Percentiles rank a stretch among this genome's conserved stretches.
phyloP scores from a whole-genome alignment of 164 flowering plant genomes.

The Aristolochia fimbriata region DNA sequence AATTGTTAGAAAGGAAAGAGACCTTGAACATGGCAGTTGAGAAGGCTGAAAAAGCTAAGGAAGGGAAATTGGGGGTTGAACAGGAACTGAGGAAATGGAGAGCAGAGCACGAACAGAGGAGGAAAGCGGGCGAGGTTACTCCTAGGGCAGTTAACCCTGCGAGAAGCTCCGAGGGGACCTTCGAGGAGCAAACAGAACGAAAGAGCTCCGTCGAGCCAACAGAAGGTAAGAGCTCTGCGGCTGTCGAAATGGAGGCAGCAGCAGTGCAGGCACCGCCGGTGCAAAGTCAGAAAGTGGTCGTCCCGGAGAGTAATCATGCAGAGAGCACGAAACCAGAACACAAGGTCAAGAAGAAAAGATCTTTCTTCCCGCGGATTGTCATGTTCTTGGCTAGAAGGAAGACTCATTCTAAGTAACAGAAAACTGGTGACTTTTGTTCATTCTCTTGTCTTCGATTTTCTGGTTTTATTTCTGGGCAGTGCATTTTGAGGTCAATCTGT shows the following conservation, averaged over 20 bases:
- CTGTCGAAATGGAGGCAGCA: constrained; percentile 10
- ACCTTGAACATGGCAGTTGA: constrained; percentile 43
- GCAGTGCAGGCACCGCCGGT: constrained; percentile 11
- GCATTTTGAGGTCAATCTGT: background rate
- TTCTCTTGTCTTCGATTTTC: background rate
- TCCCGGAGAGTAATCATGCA: constrained; percentile 7
- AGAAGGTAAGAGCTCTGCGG: constrained; percentile 21
- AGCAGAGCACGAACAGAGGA: constrained; percentile 61
- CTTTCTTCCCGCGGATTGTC: constrained; percentile 8
- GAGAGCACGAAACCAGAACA: constrained; percentile 26
- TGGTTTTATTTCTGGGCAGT: background rate
- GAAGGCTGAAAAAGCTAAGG: constrained; percentile 72
- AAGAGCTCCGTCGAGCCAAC: constrained; percentile 19
- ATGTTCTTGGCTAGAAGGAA: constrained; percentile 10
- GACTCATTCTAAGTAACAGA: constrained; percentile 2
- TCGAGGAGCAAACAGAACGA: constrained; percentile 33
- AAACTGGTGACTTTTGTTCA: background rate
- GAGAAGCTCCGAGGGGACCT: constrained; percentile 33
- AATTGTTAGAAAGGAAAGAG: constrained; percentile 40
- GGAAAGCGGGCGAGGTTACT: constrained; percentile 46
- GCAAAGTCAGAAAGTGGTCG: constrained; percentile 19
- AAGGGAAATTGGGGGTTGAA: constrained; percentile 79
- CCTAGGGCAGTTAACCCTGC: constrained; percentile 19
- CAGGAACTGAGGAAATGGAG: constrained; percentile 93
- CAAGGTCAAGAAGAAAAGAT: constrained; percentile 55